phyloP scores from a whole-genome alignment of 2,329 filamentous ascomycete genomes.

The Trichoderma asperellum region DNA sequence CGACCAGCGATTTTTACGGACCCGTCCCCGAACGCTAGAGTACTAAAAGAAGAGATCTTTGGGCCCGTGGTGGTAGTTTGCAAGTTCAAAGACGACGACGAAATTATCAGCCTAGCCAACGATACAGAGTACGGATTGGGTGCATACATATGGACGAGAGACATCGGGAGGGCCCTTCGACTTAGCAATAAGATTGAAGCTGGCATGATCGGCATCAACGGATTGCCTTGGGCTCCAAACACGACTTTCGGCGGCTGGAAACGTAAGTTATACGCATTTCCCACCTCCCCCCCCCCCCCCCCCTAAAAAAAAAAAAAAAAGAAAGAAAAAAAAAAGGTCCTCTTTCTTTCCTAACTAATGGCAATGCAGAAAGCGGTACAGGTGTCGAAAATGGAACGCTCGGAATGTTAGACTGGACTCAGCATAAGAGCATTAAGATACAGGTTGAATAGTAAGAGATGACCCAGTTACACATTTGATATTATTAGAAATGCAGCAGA shows the following conservation, averaged over 20 bases:
- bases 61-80: constrained; percentile 39
- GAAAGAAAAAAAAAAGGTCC: no score
- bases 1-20: constrained; percentile 39
- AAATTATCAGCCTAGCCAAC: constrained; percentile 37
- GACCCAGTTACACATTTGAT: no score
- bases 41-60: constrained; percentile 40
- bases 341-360: no score
- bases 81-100: constrained; percentile 36
- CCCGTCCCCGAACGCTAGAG: constrained; percentile 34
- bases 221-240: constrained; percentile 32
- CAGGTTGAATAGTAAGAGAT: no score
- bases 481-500: no score
- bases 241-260: constrained; percentile 54
- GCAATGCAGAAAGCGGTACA: no score
- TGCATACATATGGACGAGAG: constrained; percentile 58
- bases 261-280: constrained; percentile 32
- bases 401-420: no score
- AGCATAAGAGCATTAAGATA: no score
- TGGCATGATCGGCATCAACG: constrained; percentile 47
- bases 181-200: constrained; percentile 54
- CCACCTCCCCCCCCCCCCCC: no score
- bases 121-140: constrained; percentile 57
- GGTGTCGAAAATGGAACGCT: no score
- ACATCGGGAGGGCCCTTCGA: constrained; percentile 42
- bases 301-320: no score